phyloP scores from a whole-genome alignment of 192 early-diverging fungal genomes.

The Coemansia sp. region DNA sequence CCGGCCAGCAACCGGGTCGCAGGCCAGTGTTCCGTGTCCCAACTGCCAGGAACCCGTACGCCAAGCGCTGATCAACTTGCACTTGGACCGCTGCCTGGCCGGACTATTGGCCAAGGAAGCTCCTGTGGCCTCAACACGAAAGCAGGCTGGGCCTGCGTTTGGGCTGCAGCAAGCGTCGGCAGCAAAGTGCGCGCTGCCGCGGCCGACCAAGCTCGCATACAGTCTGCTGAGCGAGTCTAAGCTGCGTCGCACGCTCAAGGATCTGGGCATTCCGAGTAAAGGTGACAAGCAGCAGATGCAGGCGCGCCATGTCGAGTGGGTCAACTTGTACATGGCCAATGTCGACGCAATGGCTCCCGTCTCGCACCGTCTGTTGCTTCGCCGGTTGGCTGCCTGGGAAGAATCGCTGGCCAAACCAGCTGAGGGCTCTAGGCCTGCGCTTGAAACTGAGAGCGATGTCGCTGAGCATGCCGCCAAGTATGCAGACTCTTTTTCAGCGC shows the following conservation, averaged over 20 bases:
- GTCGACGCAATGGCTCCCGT: conserved; percentile 40
- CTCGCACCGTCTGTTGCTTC: conserved; percentile 32
- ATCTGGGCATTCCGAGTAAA: conserved; percentile 49
- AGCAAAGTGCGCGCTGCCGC: conserved; percentile 24
- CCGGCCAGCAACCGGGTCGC: background rate
- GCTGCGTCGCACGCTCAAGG: conserved; percentile 49
- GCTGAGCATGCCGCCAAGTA: conserved; percentile 40
- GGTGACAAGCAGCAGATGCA: conserved; percentile 56
- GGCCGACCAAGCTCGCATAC: conserved; percentile 57
- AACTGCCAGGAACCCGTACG: conserved; percentile 40
- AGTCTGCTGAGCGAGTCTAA: conserved; percentile 51
- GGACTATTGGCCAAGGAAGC: conserved; percentile 12
- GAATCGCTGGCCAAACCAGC: conserved; percentile 15
- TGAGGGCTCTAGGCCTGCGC: conserved; percentile 5
- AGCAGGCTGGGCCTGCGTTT: background rate
- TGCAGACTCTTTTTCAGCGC: conserved; percentile 33
- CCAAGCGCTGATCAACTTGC: conserved; percentile 44
- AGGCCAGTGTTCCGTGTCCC: conserved; percentile 31
- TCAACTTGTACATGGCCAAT: conserved; percentile 58
- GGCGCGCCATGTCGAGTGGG: conserved; percentile 53
- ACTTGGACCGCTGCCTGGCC: conserved; percentile 49
- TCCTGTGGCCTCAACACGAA: conserved; percentile 1
- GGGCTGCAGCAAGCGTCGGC: background rate
- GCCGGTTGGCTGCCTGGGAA: conserved; percentile 40
- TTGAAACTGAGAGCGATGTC: background rate